Evolutionary conservation across 768 basidiomycete species (phyloP), one percentile per base, ranked within the genome.

Genomic region (Hirschioporus abietinus): DNA sequence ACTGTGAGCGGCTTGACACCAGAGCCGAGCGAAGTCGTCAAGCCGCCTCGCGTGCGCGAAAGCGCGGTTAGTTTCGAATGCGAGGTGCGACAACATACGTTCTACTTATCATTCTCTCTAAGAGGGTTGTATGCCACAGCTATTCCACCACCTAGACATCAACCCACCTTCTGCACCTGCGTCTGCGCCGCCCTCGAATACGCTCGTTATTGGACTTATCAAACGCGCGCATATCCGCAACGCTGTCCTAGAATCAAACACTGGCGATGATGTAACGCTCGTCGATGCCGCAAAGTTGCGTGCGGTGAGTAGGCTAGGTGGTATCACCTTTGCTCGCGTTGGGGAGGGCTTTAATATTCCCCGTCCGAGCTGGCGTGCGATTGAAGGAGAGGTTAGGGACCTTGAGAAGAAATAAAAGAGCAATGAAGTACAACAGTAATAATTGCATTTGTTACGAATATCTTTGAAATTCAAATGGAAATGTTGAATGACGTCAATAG

Each of bases 21-120:
- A 74, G 81, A 79, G 70, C 74, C 77, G 24, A 86, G 87, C 67
- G 86, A 88, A 72, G 69, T 76, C 58, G 83, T 88, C 26, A 81
- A 80, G 69, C 84, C 85, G 17, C 74, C 84, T 20, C 77, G 83
- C 68, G 86, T 88, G 23, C 77, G 76, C 69, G 86, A 88, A 73
- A 87, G 86, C 72, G 81, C 84, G 17, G 79, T 87, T 35, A 81
- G 81, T 65, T 76, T 89, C 70, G 88, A 88, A 77, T 88, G 88
- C 77, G 81, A 84, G 79, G 86, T 85, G 72, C 57, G 79, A 57
- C 77, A 80, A 71, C 72, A 60, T n/a, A 68, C 30, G 62, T 67
- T 69, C 58, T 70, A 52, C 67, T 36, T 26, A 61, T 35, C 20
- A 12, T 66, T 52, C 58, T 24, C 52, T 52, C 6, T 34, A 25